Evolutionary conservation across 352 stramenopile species (phyloP), one percentile per base, ranked within the genome.

Genomic region (Globisporangium middletonii): DNA sequence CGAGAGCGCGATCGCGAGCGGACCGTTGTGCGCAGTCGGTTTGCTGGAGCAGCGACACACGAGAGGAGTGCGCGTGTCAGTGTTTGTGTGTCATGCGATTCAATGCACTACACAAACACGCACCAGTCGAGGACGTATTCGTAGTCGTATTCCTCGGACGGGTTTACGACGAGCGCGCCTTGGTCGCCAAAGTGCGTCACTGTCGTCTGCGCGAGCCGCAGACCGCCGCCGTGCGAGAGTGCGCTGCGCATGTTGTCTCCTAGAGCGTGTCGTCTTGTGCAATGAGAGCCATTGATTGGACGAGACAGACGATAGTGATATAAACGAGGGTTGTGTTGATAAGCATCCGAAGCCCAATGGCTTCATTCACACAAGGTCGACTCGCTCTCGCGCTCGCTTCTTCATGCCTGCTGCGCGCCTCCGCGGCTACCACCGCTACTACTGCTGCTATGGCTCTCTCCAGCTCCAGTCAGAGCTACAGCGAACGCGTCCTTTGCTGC

Each of bases 101-200:
- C 33, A 6, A 38, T 9, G 4, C 30, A 35, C 33, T 12, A 38
- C 33, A 38, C 33, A 38, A 13, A 9, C 33, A 64, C 63, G 44
- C 51, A 87, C 79, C 73, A 88, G 61, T 93, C 81, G 26, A 94
- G 55, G 27, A 94, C 68, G 65, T 93, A 94, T 67, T 92, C 80
- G 57, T 92, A 94, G 65, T 94, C 83, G n/a, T 88, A 90, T 38
- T 86, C 75, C 3, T 83, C 77, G 9, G 60, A 69, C 11, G 74
- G 65, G 50, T 85, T 75, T 16, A 72, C 59, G 3, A 64, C 57
- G 33, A 88, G 60, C 19, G 58, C 45, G 15, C 51, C 65, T 23
- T 67, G 60, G 38, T 62, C 49, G 5, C 68, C 62, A 57, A 94
- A 94, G 62, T 86, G 72, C 50, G 76, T 73, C 45, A 94, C 84